Percentiles rank a stretch among this genome's conserved stretches.
Conservation (phyloP, 2,329 filamentous ascomycete genomes). For the Diaporthe destruens region DNA sequence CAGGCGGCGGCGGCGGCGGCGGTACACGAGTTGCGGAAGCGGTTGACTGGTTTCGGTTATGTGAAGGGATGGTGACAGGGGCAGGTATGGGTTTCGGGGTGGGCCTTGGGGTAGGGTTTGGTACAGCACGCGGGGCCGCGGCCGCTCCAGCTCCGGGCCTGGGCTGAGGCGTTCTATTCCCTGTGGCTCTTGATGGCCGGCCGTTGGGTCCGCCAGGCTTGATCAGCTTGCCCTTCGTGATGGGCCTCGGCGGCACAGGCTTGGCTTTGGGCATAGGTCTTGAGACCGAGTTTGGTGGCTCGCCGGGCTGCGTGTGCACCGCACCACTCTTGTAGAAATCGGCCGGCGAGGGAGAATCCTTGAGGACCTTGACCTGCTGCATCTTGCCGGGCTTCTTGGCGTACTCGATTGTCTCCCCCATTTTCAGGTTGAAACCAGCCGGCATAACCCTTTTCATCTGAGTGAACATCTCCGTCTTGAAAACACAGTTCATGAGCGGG, state of each 20-base stretch:
- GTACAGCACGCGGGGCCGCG: slow-evolving; percentile 43
- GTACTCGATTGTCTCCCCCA: slow-evolving; percentile 89
- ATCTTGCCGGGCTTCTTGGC: slow-evolving; percentile 98
- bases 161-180: slow-evolving; percentile 59
- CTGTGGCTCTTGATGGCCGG: slow-evolving; percentile 78
- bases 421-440: slow-evolving; percentile 83
- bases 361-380: slow-evolving; percentile 87
- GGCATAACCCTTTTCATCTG: slow-evolving; percentile 86
- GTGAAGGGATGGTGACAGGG: slow-evolving; percentile 57
- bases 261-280: slow-evolving; percentile 89
- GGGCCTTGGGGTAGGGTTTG: slow-evolving; percentile 44
- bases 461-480: slow-evolving; percentile 98
- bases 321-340: slow-evolving; percentile 96
- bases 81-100: slow-evolving; percentile 46
- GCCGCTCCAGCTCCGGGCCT: slow-evolving; percentile 53
- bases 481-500: slow-evolving; percentile 90
- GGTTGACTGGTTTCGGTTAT: slow-evolving; percentile 68
- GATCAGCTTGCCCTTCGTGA: slow-evolving; percentile 93
- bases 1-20: slow-evolving; percentile 76
- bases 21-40: slow-evolving; percentile 66
- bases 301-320: slow-evolving; percentile 87
- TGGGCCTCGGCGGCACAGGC: slow-evolving; percentile 87
- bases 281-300: slow-evolving; percentile 85
- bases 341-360: slow-evolving; percentile 81
- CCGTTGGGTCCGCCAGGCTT: slow-evolving; percentile 89